These are phyloP conservation scores for Sambucus nigra DNA, from an alignment of 129 eudicot species.

Conservation along the genomic window DNA sequence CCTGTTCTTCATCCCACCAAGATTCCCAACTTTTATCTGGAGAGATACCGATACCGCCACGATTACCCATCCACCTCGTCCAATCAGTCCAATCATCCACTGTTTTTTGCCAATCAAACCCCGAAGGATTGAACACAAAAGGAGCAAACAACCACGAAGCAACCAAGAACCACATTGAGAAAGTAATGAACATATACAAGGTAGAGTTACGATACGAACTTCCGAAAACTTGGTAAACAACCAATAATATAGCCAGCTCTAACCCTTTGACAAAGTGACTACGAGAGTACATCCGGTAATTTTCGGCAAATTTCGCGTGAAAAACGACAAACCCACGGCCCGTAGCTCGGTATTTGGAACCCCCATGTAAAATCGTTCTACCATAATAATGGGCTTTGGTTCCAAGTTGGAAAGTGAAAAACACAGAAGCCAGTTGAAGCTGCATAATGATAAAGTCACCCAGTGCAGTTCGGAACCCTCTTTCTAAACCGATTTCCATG, in stretches of 20 bases:
- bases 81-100: constrained; percentile 98
- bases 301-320: constrained; percentile 84
- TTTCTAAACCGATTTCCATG: constrained; percentile 86
- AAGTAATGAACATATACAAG: constrained; percentile 50
- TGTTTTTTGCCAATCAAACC: constrained; percentile 90
- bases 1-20: constrained; percentile 94
- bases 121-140: constrained; percentile 88
- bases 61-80: constrained; percentile 96
- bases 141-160: constrained; percentile 95
- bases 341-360: constrained; percentile 87
- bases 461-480: constrained; percentile 77
- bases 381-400: constrained; percentile 89
- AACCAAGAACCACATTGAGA: constrained; percentile 87
- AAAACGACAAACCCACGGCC: constrained; percentile 95
- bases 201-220: constrained; percentile 47
- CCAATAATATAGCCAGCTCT: constrained; percentile 57
- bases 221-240: constrained; percentile 69
- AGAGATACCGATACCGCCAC: constrained; percentile 78
- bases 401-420: constrained; percentile 90
- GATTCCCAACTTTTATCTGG: constrained; percentile 97
- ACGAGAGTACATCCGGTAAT: constrained; percentile 74
- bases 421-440: constrained; percentile 82
- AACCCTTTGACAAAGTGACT: constrained; percentile 90
- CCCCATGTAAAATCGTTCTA: constrained; percentile 79
- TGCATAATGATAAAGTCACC: constrained; percentile 89